Percentiles rank a stretch among this genome's conserved stretches.
Evolutionary conservation across 176 grass and related monocot species (phyloP).

Genomic region (Panicum miliaceum): DNA sequence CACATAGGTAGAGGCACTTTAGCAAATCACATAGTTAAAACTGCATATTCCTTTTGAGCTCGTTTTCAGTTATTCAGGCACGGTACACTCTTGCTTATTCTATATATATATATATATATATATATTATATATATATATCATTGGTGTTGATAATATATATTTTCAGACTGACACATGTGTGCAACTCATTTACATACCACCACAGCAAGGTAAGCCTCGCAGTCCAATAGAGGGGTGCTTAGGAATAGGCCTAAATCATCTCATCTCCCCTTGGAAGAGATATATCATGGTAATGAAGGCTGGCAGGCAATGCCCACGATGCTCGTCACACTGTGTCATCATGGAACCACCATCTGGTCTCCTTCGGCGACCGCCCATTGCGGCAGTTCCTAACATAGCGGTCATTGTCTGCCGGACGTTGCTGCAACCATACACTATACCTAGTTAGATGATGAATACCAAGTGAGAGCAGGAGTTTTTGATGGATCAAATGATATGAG

Average conservation of each 20-base stretch:
- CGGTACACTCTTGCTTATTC: slow-evolving; percentile 51
- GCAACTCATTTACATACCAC: slow-evolving; percentile 55
- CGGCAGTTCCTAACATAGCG: slow-evolving; percentile 90
- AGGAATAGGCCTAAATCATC: slow-evolving; percentile 58
- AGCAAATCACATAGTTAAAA: slow-evolving; percentile 39
- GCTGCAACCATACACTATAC: slow-evolving; percentile 53
- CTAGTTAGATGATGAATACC: slow-evolving; percentile 9
- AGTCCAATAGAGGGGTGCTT: slow-evolving; percentile 49
- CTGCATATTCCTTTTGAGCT: slow-evolving; percentile 33
- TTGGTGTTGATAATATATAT: slow-evolving; percentile 43
- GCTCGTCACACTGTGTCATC: slow-evolving; percentile 69
- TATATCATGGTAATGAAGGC: slow-evolving; percentile 24
- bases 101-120: slow-evolving; percentile 46
- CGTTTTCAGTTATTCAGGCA: slow-evolving; percentile 2
- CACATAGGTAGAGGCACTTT: neutral
- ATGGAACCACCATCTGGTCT: slow-evolving; percentile 98
- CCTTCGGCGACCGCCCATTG: slow-evolving; percentile 81
- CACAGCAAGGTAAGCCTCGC: slow-evolving; percentile 48
- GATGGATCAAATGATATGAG: neutral
- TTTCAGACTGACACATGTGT: slow-evolving; percentile 20
- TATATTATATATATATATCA: slow-evolving; percentile 42
- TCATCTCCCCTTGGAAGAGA: slow-evolving; percentile 49
- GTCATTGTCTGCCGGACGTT: slow-evolving; percentile 81
- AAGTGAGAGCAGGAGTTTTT: neutral
- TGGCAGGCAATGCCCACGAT: neutral